phyloP scores from a whole-genome alignment of 305 asterid genomes.

The Fraxinus sp. region DNA sequence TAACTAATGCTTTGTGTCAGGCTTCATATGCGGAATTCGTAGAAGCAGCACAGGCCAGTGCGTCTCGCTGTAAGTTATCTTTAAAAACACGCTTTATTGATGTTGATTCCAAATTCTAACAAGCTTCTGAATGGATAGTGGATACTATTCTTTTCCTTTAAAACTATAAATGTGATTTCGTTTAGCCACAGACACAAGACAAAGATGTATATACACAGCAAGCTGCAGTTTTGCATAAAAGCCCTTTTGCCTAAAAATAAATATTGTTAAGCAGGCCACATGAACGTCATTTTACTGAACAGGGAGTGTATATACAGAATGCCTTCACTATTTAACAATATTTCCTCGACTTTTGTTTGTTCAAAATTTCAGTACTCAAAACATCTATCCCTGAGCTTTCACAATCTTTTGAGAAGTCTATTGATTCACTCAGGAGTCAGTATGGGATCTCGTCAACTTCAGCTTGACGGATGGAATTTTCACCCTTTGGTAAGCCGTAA shows the following conservation, averaged over 20 bases:
- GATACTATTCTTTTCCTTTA: neutral
- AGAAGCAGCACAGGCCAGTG: conserved; percentile 62
- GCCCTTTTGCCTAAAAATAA: neutral
- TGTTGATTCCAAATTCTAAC: neutral
- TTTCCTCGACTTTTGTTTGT: neutral
- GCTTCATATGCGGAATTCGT: conserved; percentile 69
- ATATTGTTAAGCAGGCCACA: neutral
- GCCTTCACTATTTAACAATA: conserved; percentile 11
- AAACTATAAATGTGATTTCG: neutral
- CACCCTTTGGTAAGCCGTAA: conserved; percentile 35
- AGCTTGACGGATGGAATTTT: conserved; percentile 28
- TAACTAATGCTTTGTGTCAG: conserved; percentile 44
- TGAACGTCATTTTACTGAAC: neutral
- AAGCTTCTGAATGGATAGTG: neutral
- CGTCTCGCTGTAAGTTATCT: conserved; percentile 69
- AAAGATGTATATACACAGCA: neutral
- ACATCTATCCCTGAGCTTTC: conserved; percentile 67
- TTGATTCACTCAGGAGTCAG: conserved; percentile 66
- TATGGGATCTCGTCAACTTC: conserved; percentile 56
- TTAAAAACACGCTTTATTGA: neutral
- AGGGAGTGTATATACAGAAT: neutral
- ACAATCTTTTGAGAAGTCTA: conserved; percentile 58
- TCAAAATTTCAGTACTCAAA: conserved; percentile 55
- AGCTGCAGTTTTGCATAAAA: neutral
- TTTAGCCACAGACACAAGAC: neutral